phyloP scores from a whole-genome alignment of 2,329 filamentous ascomycete species.

The Alternaria arbusti region DNA sequence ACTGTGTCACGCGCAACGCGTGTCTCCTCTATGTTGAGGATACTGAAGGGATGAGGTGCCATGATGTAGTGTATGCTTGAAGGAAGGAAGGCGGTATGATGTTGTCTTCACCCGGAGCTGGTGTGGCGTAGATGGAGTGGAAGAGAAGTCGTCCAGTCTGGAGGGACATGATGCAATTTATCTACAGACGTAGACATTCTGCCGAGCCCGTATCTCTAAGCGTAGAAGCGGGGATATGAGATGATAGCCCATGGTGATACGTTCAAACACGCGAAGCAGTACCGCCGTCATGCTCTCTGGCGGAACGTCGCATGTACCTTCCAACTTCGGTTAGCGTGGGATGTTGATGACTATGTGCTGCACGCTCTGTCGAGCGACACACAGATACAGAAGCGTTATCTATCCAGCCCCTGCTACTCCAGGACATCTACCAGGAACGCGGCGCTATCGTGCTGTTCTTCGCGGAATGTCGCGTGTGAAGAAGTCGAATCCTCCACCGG shows the following conservation, averaged over 20 bases:
- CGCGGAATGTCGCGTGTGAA: background rate
- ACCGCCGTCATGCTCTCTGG: background rate
- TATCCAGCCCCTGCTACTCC: background rate
- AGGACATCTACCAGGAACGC: background rate
- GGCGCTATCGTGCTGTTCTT: background rate
- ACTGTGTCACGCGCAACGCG: conserved; percentile 58
- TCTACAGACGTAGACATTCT: background rate
- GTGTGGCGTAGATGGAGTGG: background rate
- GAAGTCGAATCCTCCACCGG: background rate
- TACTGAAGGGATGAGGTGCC: conserved; percentile 61
- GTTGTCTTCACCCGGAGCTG: background rate
- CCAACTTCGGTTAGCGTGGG: background rate
- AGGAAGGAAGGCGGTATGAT: background rate
- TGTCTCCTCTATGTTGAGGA: conserved; percentile 63
- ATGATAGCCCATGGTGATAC: background rate
- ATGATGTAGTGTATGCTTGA: conserved; percentile 24
- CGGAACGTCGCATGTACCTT: conserved; percentile 7
- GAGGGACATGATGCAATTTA: background rate
- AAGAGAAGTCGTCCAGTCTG: background rate
- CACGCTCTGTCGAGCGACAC: background rate
- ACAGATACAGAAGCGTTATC: background rate
- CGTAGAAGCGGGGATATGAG: background rate
- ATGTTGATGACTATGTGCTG: background rate
- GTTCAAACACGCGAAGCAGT: background rate
- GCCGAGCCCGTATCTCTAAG: background rate